Base-by-base conservation (phyloP, 2,329 filamentous ascomycete species). In the Cladosporium phlei region DNA sequence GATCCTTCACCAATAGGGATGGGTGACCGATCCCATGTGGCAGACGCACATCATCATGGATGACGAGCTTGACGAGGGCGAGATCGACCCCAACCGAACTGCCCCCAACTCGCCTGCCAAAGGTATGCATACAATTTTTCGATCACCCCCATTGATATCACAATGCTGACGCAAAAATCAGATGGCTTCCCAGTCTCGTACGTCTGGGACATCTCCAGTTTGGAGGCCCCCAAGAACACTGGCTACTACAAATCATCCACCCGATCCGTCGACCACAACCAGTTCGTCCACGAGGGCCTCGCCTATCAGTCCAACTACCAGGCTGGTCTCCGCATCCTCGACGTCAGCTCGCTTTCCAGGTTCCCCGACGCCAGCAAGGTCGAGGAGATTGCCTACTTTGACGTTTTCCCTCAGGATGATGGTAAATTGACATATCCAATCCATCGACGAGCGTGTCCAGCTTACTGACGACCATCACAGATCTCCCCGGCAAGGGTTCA, bases 41-140 rank as follows among this genome's bases (percentile, higher is more conserved):
- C 67, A 69, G 54, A 55, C 69, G 34, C 75, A 68, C 56, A 68
- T 78, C 6, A 64, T 77, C 10, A 57, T 77, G 4, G 75, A 78
- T 51, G 75, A 79, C 52, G 76, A 79, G 58, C 66, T 73, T 7
- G 76, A 79, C 48, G 76, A 79, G 64, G 48, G 54, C 4, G 58
- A 71, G 9, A 58, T 57, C 4, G 66, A 66, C 8, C 48, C 54
- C 5, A 60, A 59, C 1, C 49, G 52, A 42, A 49, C 52, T 16
- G 47, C 47, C 20, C 50, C 52, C 19, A 47, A 56, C 12, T 51
- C 46, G 10, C 55, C 55, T 2, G 50, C 55, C 8, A 60, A 59
- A 0, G n/a, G n/a, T n/a, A n/a, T n/a, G n/a, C n/a, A n/a, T 67
- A 74, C 35, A 67, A 69, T 1, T 69, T 60, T 50, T 71, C 74